Percentiles rank a stretch among this genome's conserved stretches.
These are phyloP conservation scores for Nemania sp. DNA, from an alignment of 2,329 filamentous ascomycete species.

Conservation along the genomic window DNA sequence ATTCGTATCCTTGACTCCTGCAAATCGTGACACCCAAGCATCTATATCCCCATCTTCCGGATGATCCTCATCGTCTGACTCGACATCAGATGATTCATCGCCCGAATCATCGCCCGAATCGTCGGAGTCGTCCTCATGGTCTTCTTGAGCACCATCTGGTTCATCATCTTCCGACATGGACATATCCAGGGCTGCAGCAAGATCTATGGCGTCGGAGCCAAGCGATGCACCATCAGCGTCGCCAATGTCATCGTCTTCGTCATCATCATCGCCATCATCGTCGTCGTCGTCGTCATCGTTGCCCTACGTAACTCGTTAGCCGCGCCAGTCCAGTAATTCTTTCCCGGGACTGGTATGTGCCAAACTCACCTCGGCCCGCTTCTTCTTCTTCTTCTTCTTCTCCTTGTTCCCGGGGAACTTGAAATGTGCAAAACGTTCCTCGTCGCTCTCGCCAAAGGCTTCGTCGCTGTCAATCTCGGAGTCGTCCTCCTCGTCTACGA, in stretches of 20 bases:
- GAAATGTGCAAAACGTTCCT: conserved; percentile 81
- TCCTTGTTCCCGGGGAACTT: conserved; percentile 57
- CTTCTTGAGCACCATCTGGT: conserved; percentile 54
- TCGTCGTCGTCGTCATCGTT: conserved; percentile 64
- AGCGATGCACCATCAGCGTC: conserved; percentile 63
- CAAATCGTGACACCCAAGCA: conserved; percentile 64
- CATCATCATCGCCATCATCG: conserved; percentile 60
- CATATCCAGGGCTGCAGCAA: conserved; percentile 59
- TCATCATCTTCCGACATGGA: conserved; percentile 53
- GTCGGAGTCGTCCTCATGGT: conserved; percentile 49
- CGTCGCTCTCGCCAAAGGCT: conserved; percentile 86
- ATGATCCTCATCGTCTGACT: conserved; percentile 51
- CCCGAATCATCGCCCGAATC: conserved; percentile 49
- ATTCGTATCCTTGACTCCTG: conserved; percentile 65
- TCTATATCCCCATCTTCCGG: conserved; percentile 55
- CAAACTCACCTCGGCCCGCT: conserved; percentile 49
- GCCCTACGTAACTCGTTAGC: conserved; percentile 43
- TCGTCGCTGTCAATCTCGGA: conserved; percentile 72
- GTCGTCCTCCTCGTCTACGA: conserved; percentile 64
- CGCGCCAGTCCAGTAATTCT: not conserved
- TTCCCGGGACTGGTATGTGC: conserved; percentile 32
- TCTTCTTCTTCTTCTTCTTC: conserved; percentile 45
- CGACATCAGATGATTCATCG: conserved; percentile 48
- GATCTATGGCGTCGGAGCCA: conserved; percentile 62
- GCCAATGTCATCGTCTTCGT: conserved; percentile 57